Conservation (phyloP, 2,329 filamentous ascomycete genomes). For the Karstenula rhodostoma region DNA sequence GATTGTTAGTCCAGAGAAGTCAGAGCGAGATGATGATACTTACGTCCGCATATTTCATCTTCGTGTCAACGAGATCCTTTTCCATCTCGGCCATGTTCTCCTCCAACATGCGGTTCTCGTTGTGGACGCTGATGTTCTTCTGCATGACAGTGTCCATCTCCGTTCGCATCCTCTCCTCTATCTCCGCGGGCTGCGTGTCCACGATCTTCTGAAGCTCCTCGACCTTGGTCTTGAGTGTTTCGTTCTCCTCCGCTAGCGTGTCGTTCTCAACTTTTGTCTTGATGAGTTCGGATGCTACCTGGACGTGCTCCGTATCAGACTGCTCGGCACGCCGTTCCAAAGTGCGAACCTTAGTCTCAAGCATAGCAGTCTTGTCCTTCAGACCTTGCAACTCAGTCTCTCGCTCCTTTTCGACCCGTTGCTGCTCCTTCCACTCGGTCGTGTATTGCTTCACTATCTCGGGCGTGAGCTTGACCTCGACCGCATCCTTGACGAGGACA, state of each 20-base stretch:
- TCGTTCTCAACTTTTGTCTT: slow-evolving; percentile 94
- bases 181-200: slow-evolving; percentile 86
- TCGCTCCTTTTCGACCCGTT: slow-evolving; percentile 79
- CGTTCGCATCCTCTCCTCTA: slow-evolving; percentile 79
- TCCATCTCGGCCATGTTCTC: slow-evolving; percentile 93
- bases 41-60: slow-evolving; percentile 96
- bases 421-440: slow-evolving; percentile 91
- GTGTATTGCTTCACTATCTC: slow-evolving; percentile 84
- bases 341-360: slow-evolving; percentile 79
- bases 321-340: slow-evolving; percentile 89
- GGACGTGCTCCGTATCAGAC: slow-evolving; percentile 88
- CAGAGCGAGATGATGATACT: slow-evolving; percentile 45
- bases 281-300: slow-evolving; percentile 89
- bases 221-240: slow-evolving; percentile 84
- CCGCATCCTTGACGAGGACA: slow-evolving; percentile 90
- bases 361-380: slow-evolving; percentile 61
- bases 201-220: slow-evolving; percentile 85
- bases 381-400: slow-evolving; percentile 82
- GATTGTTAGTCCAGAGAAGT: slow-evolving; percentile 25
- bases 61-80: slow-evolving; percentile 88
- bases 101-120: slow-evolving; percentile 87
- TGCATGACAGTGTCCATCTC: slow-evolving; percentile 94
- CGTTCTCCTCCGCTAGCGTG: slow-evolving; percentile 86
- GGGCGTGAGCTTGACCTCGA: slow-evolving; percentile 82
- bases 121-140: slow-evolving; percentile 90